Evolutionary conservation across 2,329 filamentous ascomycete genomes (phyloP), one percentile per base, ranked within the genome.

Genomic region (Fusarium xyrophilum): DNA sequence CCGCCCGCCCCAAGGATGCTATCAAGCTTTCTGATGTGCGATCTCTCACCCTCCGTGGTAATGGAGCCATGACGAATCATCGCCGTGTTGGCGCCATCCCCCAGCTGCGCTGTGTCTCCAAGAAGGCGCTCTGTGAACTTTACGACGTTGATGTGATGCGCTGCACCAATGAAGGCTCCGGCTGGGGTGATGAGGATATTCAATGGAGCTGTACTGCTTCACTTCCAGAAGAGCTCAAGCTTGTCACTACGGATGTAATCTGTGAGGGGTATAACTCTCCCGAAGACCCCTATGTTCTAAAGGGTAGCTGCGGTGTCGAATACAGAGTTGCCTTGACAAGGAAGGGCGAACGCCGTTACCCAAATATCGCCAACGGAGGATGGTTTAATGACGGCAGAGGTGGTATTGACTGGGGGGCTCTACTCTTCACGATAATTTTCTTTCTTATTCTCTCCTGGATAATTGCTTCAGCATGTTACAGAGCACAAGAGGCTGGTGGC

Each of bases 231-330:
- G 86, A 89, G 74, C 83, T 91, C 67, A 86, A 86, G 79, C 87
- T 98, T 30, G 94, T 93, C 60, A 86, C 87, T 65, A 97, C 95
- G 14, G 94, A 98, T 66, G 95, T 98, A 57, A 83, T 93, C 14
- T 99, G 96, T 79, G 95, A 99, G 76, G 95, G 96, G 14, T 98
- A 97, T 80, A 82, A 86, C 60, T 84, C 82, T 17, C 80, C 90
- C 1, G 88, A 95, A 47, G 96, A 98, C 77, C 88, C 88, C 0
- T 96, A 93, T 78, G 86, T 98, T n/a, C 81, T 98, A 56, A 93
- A 92, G 74, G 96, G 96, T 25, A 96, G 92, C 78, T 98, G 95
- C 79, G 96, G 91, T 17, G 94, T 97, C 27, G 93, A 97, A 80
- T 98, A 98, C 79, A 85, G 90, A 17, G 80, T 98, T 10, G 78